Conservation (phyloP, 2,329 filamentous ascomycete genomes). For the Helicocarpus griseus region DNA sequence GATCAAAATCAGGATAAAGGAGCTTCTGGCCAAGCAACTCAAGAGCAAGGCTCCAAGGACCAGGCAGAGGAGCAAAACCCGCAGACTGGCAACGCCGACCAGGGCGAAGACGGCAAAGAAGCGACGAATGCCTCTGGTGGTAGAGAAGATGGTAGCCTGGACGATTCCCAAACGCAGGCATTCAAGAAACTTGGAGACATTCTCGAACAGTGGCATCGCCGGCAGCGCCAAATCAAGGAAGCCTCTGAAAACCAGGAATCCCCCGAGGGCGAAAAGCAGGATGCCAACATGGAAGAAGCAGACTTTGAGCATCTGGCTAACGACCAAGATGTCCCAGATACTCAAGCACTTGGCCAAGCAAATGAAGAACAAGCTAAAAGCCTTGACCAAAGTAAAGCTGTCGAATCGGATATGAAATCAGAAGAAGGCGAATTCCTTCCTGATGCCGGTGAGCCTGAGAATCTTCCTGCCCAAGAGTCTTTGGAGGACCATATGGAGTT, state of each 20-base stretch:
- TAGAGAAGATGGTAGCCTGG: conserved; percentile 24
- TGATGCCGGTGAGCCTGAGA: conserved; percentile 36
- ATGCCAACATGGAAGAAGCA: conserved; percentile 64
- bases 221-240: conserved; percentile 71
- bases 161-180: conserved; percentile 50
- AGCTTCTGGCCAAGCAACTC: conserved; percentile 38
- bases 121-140: conserved; percentile 23
- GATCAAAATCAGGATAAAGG: conserved; percentile 34
- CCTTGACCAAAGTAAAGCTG: conserved; percentile 79
- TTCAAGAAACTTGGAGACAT: conserved; percentile 94
- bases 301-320: conserved; percentile 91
- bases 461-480: conserved; percentile 33
- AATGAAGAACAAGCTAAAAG: conserved; percentile 77
- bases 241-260: conserved; percentile 45
- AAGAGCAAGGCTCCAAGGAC: conserved; percentile 36
- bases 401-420: conserved; percentile 55
- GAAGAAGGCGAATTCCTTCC: conserved; percentile 50
- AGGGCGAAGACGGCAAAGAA: conserved; percentile 21
- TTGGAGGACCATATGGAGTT: conserved; percentile 39
- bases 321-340: conserved; percentile 70
- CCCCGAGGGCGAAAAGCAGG: conserved; percentile 44
- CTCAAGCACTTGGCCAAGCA: conserved; percentile 82
- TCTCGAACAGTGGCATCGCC: conserved; percentile 83
- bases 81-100: conserved; percentile 32
- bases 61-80: conserved; percentile 38